Conservation (phyloP, 257 asterid genomes). For the Solanum sparsipilum region DNA sequence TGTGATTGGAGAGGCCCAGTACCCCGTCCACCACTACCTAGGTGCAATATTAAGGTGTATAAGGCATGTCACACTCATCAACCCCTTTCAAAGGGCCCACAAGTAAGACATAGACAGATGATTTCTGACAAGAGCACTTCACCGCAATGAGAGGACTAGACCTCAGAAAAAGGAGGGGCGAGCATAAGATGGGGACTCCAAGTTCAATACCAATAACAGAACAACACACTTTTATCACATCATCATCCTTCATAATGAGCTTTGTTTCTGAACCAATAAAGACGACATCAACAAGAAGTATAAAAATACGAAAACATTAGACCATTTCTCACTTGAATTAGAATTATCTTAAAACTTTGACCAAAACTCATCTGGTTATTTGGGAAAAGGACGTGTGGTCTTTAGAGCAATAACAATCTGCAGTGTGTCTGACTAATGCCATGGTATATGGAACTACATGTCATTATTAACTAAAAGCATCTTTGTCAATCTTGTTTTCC, state of each 20-base stretch:
- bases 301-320: neutral
- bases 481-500: neutral
- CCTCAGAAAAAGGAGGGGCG: neutral
- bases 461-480: neutral
- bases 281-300: neutral
- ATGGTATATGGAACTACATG: neutral
- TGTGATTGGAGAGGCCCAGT: neutral
- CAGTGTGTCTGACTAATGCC: neutral
- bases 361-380: neutral
- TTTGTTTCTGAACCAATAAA: neutral
- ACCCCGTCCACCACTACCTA: neutral
- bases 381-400: neutral
- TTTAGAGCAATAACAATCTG: neutral
- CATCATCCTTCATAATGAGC: neutral
- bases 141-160: neutral
- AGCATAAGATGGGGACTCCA: neutral
- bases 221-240: neutral
- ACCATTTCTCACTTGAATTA: neutral
- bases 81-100: neutral
- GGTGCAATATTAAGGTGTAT: neutral
- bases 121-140: neutral
- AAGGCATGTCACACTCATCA: neutral
- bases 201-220: neutral
- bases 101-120: neutral
- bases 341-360: neutral